Conservation (phyloP, 768 basidiomycete species). For the Lactarius hengduanensis region DNA sequence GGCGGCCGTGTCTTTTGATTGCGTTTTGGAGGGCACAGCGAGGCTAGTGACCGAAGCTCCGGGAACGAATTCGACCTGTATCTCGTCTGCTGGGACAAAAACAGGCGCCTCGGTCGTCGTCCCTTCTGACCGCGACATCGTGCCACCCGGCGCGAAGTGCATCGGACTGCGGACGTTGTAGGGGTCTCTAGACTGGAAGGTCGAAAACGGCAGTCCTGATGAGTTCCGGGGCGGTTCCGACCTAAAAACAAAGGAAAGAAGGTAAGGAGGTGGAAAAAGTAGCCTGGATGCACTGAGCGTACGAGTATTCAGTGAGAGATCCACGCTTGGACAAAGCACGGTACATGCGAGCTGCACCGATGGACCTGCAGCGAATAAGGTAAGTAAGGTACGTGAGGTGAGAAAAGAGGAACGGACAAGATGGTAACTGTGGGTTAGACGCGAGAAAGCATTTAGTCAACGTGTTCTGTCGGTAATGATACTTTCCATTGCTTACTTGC, state of each 20-base stretch:
- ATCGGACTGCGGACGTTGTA: not conserved
- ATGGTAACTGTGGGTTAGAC: not conserved
- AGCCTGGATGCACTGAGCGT: not conserved
- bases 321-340: slow-evolving; percentile 8
- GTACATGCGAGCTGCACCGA: slow-evolving; percentile 21
- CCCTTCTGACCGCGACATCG: not conserved
- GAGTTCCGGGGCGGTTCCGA: not conserved
- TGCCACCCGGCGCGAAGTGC: not conserved
- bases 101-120: slow-evolving; percentile 3
- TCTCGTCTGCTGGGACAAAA: not conserved
- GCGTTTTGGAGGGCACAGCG: not conserved
- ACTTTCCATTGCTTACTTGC: slow-evolving; percentile 4
- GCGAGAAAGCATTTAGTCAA: not conserved
- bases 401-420: slow-evolving; percentile 5
- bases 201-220: not conserved
- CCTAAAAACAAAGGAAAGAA: not conserved
- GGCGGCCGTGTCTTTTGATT: not conserved
- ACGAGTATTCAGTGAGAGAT: slow-evolving; percentile 20
- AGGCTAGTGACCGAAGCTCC: not conserved
- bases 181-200: not conserved
- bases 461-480: not conserved
- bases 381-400: not conserved
- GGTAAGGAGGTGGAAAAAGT: not conserved
- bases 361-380: slow-evolving; percentile 1
- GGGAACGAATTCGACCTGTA: slow-evolving; percentile 10